Evolutionary conservation across 208 protist genomes (phyloP), one percentile per base, ranked within the genome.

Genomic region (Strigomonas galati): DNA sequence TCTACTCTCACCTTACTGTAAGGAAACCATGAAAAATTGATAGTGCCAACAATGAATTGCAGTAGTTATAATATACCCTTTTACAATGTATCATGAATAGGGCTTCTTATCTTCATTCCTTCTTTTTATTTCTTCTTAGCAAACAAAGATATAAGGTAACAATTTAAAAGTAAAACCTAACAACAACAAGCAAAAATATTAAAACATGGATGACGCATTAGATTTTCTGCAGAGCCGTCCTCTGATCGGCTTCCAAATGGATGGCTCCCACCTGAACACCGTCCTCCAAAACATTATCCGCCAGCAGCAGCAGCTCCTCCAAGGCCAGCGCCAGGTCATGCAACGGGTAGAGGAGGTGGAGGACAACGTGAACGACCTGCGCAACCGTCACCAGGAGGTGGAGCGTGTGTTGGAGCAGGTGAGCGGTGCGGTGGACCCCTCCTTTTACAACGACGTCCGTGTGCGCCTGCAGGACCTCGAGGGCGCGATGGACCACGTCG

Each of bases 241-340:
- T 9, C 79, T 94, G 49, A 82, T 94, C 19, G 83, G 78, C 12
- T 89, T 91, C 74, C 82, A 94, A 58, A 84, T 92, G 72, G 89
- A 94, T 60, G 89, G 79, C 55, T 83, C 85, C 5, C 82, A 91
- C 55, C 71, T 94, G 21, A 82, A 87, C 72, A 82, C 76, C 44
- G 81, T 92, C 0, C 77, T 94, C 19, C 79, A 85, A 24, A 72
- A 60, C 27, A 71, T 94, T 3, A 71, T 91, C 15, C 76, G 78
- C 0, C 81, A 89, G 54, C 88, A 90, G 67, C 70, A 71, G 60
- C 78, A 84, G 40, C 49, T 81, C 26, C 59, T 78, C 28, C 74
- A 88, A 12, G 59, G 63, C 27, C 84, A 90, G 58, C 60, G 46
- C 21, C 72, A 78, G 60, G 32, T 76, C 21, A 43, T 27, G 7